These are phyloP conservation scores for Lizonia empirigonia DNA, from an alignment of 2,329 filamentous ascomycete genomes.

Conservation along the genomic window DNA sequence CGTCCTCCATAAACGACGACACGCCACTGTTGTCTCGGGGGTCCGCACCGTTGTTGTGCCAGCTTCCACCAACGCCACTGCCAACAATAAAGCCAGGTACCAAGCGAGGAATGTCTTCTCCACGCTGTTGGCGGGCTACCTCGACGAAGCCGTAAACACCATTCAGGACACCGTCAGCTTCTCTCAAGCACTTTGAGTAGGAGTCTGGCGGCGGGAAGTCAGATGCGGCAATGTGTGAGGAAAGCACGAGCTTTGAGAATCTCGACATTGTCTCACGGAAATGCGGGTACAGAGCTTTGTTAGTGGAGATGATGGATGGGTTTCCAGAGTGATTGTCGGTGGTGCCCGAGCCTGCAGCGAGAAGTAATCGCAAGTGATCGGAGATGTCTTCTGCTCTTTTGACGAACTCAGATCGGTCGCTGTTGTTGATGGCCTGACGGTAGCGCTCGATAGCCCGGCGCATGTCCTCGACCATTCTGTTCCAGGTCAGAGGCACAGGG, in stretches of 20 bases:
- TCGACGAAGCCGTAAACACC: conserved; percentile 97
- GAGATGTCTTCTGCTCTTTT: conserved; percentile 96
- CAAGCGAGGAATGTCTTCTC: conserved; percentile 90
- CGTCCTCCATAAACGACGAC: conserved; percentile 78
- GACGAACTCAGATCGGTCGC: conserved; percentile 87
- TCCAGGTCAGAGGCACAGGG: conserved; percentile 83
- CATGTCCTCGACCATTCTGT: conserved; percentile 89
- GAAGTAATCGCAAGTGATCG: conserved; percentile 87
- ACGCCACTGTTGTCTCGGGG: conserved; percentile 70
- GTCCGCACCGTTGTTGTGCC: conserved; percentile 71
- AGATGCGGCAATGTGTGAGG: conserved; percentile 94
- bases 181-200: conserved; percentile 91
- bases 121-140: conserved; percentile 88
- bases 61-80: conserved; percentile 81
- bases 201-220: conserved; percentile 96
- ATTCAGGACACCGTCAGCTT: conserved; percentile 93
- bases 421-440: conserved; percentile 82
- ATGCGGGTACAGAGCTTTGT: conserved; percentile 95
- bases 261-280: conserved; percentile 99
- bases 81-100: conserved; percentile 92
- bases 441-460: conserved; percentile 88
- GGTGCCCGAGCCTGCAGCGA: conserved; percentile 95
- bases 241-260: conserved; percentile 98
- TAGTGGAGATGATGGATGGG: conserved; percentile 98
- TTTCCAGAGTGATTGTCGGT: conserved; percentile 99